phyloP scores from a whole-genome alignment of 495 filamentous ascomycete species.

The Rhizodiscina lignyota region DNA sequence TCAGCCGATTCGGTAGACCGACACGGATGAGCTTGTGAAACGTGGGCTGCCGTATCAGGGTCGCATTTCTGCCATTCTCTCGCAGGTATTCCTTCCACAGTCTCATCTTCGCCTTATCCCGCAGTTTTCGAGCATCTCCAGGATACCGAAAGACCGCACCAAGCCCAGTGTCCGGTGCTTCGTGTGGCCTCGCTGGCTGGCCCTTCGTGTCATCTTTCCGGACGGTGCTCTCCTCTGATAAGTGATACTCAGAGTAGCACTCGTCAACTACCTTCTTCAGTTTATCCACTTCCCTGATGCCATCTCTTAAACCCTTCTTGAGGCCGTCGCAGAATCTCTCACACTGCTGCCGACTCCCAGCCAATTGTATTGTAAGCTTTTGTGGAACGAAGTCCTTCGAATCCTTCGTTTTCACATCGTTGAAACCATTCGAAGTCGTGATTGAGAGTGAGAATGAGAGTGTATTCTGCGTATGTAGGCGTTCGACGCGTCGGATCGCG shows the following conservation, averaged over 20 bases:
- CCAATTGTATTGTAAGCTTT: constrained; percentile 76
- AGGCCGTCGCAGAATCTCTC: constrained; percentile 92
- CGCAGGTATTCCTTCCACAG: constrained; percentile 91
- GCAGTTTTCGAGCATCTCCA: constrained; percentile 84
- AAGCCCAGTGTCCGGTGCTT: constrained; percentile 74
- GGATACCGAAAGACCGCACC: constrained; percentile 91
- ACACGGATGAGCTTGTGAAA: constrained; percentile 96
- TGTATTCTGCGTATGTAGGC: constrained; percentile 75
- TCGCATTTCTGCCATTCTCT: constrained; percentile 89
- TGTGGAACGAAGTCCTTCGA: constrained; percentile 35
- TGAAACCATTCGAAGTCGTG: constrained; percentile 84
- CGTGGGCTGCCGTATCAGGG: constrained; percentile 82
- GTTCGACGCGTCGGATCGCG: constrained; percentile 78
- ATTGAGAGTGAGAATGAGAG: constrained; percentile 75
- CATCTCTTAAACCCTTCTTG: constrained; percentile 72
- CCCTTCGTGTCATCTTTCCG: constrained; percentile 22
- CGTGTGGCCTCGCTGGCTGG: constrained; percentile 4
- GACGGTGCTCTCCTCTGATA: constrained; percentile 41
- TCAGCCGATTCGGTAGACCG: constrained; percentile 78
- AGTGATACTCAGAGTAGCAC: constrained; percentile 87
- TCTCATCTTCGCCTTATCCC: constrained; percentile 93
- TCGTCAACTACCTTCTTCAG: constrained; percentile 59
- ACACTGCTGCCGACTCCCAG: constrained; percentile 71
- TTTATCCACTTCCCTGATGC: constrained; percentile 70
- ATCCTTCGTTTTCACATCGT: constrained; percentile 29